A percentile compares a stretch with the other conserved stretches of the same genome.
These are phyloP conservation scores for Limtongozyma cylindracea DNA, from an alignment of 805 yeast genomes.

Conservation along the genomic window DNA sequence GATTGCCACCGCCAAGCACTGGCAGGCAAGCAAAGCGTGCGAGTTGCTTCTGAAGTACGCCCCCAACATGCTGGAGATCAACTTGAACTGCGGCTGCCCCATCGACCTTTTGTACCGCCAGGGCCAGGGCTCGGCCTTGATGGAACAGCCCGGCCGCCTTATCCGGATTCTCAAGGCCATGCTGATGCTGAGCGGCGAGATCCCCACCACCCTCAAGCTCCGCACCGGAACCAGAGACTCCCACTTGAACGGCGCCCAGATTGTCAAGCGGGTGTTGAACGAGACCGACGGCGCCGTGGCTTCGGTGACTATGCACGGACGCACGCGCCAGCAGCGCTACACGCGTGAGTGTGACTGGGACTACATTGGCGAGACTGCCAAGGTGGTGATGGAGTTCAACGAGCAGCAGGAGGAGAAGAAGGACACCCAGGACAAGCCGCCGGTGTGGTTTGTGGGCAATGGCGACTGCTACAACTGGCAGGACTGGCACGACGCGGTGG, in stretches of 20 bases:
- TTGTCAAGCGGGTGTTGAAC: slow-evolving; percentile 43
- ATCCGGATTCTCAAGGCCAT: slow-evolving; percentile 62
- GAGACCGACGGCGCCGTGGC: slow-evolving; percentile 77
- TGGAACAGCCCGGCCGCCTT: slow-evolving; percentile 73
- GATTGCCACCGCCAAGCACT: slow-evolving; percentile 72
- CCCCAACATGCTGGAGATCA: slow-evolving; percentile 50
- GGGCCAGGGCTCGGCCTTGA: slow-evolving; percentile 87
- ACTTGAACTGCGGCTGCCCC: slow-evolving; percentile 93
- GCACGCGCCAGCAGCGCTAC: slow-evolving; percentile 90
- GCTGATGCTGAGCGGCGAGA: slow-evolving; percentile 73
- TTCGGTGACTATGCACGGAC: slow-evolving; percentile 85
- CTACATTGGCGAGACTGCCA: slow-evolving; percentile 54
- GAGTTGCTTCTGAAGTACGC: slow-evolving; percentile 42
- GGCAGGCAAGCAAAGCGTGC: slow-evolving; percentile 89
- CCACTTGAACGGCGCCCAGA: slow-evolving; percentile 65
- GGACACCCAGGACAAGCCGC: slow-evolving; percentile 25
- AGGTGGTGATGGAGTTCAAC: slow-evolving; percentile 32
- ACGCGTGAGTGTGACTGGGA: slow-evolving; percentile 86
- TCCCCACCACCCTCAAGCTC: slow-evolving; percentile 79
- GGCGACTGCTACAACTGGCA: slow-evolving; percentile 78
- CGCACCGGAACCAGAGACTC: slow-evolving; percentile 77
- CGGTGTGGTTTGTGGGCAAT: slow-evolving; percentile 75
- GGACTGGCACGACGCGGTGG: slow-evolving; percentile 63
- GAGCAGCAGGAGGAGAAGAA: slow-evolving; percentile 33
- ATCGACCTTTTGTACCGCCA: slow-evolving; percentile 81